Evolutionary conservation across 2,329 filamentous ascomycete species (phyloP), one percentile per base, ranked within the genome.

Genomic region (Apiospora koreana): DNA sequence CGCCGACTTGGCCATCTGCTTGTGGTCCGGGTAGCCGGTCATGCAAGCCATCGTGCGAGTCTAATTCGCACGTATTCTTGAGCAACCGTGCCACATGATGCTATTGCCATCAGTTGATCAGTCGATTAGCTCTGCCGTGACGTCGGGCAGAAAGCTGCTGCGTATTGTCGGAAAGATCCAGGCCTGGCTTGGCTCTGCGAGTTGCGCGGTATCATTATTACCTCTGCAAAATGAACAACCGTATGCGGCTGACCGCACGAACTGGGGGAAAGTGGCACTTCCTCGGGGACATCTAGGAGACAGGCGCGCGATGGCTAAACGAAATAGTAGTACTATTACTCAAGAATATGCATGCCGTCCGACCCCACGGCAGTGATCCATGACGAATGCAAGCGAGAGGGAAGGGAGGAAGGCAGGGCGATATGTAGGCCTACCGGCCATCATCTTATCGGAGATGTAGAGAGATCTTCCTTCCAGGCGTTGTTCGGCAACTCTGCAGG

Each of bases 81-180:
- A 31, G 54, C 31, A 18, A 62, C 54, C 54, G 31, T 62, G 54
- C 54, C 28, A 62, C 54, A 62, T 62, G 54, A 62, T 28, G 31
- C 28, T 62, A 23, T 38, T 38, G 28, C 54, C 31, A 62, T 62
- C 54, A 62, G 54, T 62, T 62, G 54, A 62, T 62, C 54, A 62
- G 54, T 62, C 54, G 54, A 62, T n/a, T 31, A 5, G 54, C 12
- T 14, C 54, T 38, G 54, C 54, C 54, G 31, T 62, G 54, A 62
- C 28, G 54, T 18, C 18, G 54, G 54, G 28, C 18, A 62, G 54
- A n/a, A n/a, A 62, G 31, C 31, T 21, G 31, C 31, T 21, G 31
- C 54, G 54, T 8, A 14, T 38, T 21, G 18, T 31, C 35, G 18
- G 31, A 21, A 62, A 62, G 31, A 62, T 18, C 31, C 31, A 21